Conservation (phyloP, 495 filamentous ascomycete genomes). For the Pyronema domesticum region DNA sequence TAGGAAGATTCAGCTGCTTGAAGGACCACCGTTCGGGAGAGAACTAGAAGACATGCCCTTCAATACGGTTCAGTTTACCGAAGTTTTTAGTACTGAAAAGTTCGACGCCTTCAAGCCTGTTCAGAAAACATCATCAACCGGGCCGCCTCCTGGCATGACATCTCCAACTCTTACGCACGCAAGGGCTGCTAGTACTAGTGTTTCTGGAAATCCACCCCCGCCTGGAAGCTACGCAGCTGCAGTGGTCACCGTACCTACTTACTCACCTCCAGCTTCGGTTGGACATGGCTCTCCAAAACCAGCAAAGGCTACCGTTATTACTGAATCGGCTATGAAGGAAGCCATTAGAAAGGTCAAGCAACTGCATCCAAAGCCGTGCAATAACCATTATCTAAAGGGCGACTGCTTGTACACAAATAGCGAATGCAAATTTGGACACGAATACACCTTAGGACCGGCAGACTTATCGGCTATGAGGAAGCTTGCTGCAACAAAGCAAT, state of each 20-base stretch:
- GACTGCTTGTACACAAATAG: conserved; percentile 14
- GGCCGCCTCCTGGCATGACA: neutral
- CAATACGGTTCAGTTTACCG: conserved; percentile 3
- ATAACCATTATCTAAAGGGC: conserved; percentile 21
- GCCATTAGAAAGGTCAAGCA: conserved; percentile 8
- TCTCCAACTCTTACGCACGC: neutral
- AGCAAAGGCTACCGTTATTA: neutral
- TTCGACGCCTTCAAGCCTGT: conserved; percentile 5
- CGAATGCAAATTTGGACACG: conserved; percentile 18
- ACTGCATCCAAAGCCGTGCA: conserved; percentile 19
- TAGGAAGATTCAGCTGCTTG: conserved; percentile 15
- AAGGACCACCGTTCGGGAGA: conserved; percentile 20
- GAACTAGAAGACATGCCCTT: conserved; percentile 15
- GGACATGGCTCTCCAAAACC: neutral
- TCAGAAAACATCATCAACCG: neutral
- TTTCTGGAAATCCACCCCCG: neutral
- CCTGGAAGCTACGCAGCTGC: neutral
- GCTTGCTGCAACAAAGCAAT: conserved; percentile 17
- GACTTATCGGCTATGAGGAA: conserved; percentile 19
- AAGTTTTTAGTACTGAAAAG: conserved; percentile 18
- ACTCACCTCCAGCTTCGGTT: neutral
- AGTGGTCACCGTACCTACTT: neutral
- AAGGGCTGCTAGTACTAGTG: neutral
- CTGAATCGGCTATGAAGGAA: neutral
- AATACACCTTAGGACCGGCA: conserved; percentile 11